Evolutionary conservation across 495 filamentous ascomycete genomes (phyloP), one percentile per base, ranked within the genome.

Genomic region (Penicillium alfredii): DNA sequence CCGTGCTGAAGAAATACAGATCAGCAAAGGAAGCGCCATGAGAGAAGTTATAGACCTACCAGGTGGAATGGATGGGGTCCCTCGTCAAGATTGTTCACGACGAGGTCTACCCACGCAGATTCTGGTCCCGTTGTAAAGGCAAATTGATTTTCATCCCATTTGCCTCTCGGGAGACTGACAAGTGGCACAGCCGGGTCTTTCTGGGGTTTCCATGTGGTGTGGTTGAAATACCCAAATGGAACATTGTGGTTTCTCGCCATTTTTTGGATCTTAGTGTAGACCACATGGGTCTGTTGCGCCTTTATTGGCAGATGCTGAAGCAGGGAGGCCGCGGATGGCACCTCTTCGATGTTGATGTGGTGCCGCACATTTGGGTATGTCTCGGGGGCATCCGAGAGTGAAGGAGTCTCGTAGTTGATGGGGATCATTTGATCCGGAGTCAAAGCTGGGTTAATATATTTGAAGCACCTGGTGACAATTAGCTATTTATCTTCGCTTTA

Each of bases 1-100:
- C 87, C 87, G 66, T 94, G 88, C 30, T 88, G 81, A 65, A 80
- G 23, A n/a, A 4, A 2, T 8, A n/a, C 11, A n/a, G n/a, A n/a
- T n/a, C n/a, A n/a, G n/a, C n/a, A n/a, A n/a, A n/a, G n/a, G n/a
- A n/a, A n/a, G n/a, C n/a, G n/a, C n/a, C n/a, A n/a, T n/a, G n/a
- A n/a, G n/a, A n/a, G n/a, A n/a, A n/a, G n/a, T n/a, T n/a, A 23
- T 33, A 10, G 15, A 38, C 45, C 15, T 55, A 71, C 67, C 27
- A 74, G 27, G 45, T 76, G 72, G 40, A 74, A 76, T 6, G 72
- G 69, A 49, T 76, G 72, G 2, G 60, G 55, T 3, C 61, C 58
- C 17, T 68, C 67, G 28, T 76, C 72, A 4, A 72, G 45, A 32
- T 76, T 76, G 38, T 76, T 76, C 30, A 76, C 56, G 2, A 72